Evolutionary conservation across 768 basidiomycete species (phyloP).

Genomic region (Lactifluus volemus): DNA sequence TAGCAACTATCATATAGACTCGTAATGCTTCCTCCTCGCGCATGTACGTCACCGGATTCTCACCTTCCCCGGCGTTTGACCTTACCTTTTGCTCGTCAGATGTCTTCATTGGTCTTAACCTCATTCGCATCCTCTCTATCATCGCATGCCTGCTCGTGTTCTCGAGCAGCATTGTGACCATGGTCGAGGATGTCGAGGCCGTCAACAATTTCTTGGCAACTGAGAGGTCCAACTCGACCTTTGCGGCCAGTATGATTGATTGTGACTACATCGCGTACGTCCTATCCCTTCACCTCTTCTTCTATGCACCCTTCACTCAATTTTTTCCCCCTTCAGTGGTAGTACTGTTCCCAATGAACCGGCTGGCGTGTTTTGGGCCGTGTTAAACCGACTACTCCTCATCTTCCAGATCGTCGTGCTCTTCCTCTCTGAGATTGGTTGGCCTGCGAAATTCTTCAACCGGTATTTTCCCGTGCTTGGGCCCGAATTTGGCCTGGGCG

Average conservation of each 20-base stretch:
- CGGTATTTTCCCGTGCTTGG: slow-evolving; percentile 85
- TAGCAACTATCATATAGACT: not conserved
- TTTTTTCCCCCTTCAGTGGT: slow-evolving; percentile 31
- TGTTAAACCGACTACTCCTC: slow-evolving; percentile 81
- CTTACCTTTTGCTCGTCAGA: not conserved
- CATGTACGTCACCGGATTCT: slow-evolving; percentile 10
- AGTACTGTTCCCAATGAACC: slow-evolving; percentile 89
- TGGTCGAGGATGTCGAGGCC: slow-evolving; percentile 19
- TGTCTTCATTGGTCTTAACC: slow-evolving; percentile 19
- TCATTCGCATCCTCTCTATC: slow-evolving; percentile 15
- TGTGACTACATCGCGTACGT: slow-evolving; percentile 14
- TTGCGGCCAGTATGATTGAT: not conserved
- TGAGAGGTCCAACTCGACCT: slow-evolving; percentile 14
- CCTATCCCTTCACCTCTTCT: not conserved
- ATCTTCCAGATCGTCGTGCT: slow-evolving; percentile 76
- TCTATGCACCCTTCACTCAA: not conserved
- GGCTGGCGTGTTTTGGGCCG: slow-evolving; percentile 86
- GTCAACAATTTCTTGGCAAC: slow-evolving; percentile 12
- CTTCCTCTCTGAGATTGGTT: slow-evolving; percentile 74
- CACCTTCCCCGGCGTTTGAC: not conserved
- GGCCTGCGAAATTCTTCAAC: slow-evolving; percentile 71
- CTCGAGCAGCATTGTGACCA: slow-evolving; percentile 17
- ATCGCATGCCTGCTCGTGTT: slow-evolving; percentile 18
- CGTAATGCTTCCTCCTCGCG: slow-evolving; percentile 19
- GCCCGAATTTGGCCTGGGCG: slow-evolving; percentile 73